Conservation (phyloP, 352 stramenopile species). For the Phytophthora europaea region DNA sequence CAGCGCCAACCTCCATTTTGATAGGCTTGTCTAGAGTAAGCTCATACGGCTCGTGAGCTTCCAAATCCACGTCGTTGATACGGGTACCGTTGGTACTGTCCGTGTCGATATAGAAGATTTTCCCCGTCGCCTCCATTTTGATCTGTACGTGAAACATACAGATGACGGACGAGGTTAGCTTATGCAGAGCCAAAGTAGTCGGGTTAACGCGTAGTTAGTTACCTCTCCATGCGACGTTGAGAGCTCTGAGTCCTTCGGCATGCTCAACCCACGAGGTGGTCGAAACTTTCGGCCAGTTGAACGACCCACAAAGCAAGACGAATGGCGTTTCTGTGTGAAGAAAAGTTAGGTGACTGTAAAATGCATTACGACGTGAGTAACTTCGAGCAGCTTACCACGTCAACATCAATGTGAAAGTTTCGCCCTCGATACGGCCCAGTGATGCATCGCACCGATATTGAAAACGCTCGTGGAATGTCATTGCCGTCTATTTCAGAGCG, state of each 20-base stretch:
- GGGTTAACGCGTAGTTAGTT: not conserved
- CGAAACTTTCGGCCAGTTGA: conserved; percentile 88
- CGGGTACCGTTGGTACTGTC: conserved; percentile 87
- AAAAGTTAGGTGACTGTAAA: not conserved
- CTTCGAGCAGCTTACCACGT: conserved; percentile 43
- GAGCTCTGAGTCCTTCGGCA: conserved; percentile 83
- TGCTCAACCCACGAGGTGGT: conserved; percentile 70
- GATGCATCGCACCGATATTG: conserved; percentile 63
- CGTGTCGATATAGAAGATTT: conserved; percentile 78
- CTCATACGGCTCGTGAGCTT: conserved; percentile 57
- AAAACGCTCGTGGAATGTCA: conserved; percentile 42
- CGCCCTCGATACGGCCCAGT: conserved; percentile 69
- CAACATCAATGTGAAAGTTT: conserved; percentile 68
- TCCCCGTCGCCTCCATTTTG: conserved; percentile 67
- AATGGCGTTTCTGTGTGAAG: conserved; percentile 50
- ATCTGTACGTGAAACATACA: conserved; percentile 45
- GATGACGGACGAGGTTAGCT: not conserved
- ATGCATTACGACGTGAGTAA: not conserved
- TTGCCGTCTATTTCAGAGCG: conserved; percentile 26
- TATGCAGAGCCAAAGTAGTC: not conserved
- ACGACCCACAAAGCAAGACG: conserved; percentile 74
- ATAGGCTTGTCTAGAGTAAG: conserved; percentile 55
- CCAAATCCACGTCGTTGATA: conserved; percentile 66
- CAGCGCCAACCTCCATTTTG: conserved; percentile 63
- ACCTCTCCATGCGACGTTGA: conserved; percentile 89